Evolutionary conservation across 2,329 filamentous ascomycete species (phyloP), one percentile per base, ranked within the genome.

Genomic region (Arthrobotrys pseudoclavata): DNA sequence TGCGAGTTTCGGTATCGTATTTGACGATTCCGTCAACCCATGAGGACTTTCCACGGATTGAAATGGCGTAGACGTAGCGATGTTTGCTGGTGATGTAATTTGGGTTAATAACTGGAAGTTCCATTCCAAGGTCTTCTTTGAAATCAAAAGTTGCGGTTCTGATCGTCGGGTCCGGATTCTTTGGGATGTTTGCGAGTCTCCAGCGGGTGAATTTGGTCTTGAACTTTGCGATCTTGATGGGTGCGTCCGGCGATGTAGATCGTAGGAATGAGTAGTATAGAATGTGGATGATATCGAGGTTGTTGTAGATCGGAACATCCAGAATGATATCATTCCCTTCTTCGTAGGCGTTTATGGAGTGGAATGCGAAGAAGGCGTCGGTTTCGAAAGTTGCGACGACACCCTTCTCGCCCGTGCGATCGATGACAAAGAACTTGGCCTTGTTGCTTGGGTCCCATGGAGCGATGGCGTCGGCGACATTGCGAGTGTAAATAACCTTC

Each of bases 341-440:
- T 81, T 95, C 91, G 82, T 90, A 96, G 0, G 92, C 88, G 80
- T 96, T 96, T 82, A 93, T 85, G 0, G 88, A 89, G 83, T 97
- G 93, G 83, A 96, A 96, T 83, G 89, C 91, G 85, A 94, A 96
- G 55, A 90, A 90, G 0, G 91, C 87, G 0, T 88, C 86, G 15
- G 88, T 91, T 18, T 90, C 87, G 81, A 91, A 94, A 1, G 86
- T 88, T 6, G 89, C 90, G 0, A 96, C 86, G 0, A 96, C 84
- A 0, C 92, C 92, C 57, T 86, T 86, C 3, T 86, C 87, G 10
- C 71, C 64, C 1, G 85, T 83, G 0, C 92, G 88, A 82, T 96
- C 92, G 18, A 96, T 83, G 0, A 96, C 88, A 79, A 92, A 89
- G 93, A 93, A 96, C 29, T 84, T 88, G 42, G 89, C 89, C 45